Percentiles rank a stretch among this genome's conserved stretches.
These are phyloP conservation scores for Calonectria honghensis DNA, from an alignment of 2,329 filamentous ascomycete genomes.

Conservation along the genomic window DNA sequence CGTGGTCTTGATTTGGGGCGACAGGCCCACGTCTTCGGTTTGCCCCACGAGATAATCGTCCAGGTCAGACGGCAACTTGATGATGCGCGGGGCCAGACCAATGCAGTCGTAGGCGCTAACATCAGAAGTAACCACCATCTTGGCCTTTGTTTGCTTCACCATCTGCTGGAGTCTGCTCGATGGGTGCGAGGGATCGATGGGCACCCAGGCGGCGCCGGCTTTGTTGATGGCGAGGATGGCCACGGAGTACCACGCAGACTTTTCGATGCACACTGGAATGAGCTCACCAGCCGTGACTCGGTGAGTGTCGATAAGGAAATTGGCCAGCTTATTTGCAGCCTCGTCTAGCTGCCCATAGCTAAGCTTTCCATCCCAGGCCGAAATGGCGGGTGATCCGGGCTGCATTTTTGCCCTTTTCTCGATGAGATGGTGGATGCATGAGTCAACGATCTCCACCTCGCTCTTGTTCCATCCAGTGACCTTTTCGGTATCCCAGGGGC, in stretches of 20 bases:
- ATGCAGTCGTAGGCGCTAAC: background rate
- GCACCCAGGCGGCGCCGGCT: constrained; percentile 31
- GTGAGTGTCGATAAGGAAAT: constrained; percentile 24
- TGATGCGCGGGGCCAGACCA: background rate
- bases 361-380: constrained; percentile 53
- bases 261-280: constrained; percentile 40
- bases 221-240: constrained; percentile 29
- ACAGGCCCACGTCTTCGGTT: background rate
- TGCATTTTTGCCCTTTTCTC: constrained; percentile 29
- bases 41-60: constrained; percentile 5
- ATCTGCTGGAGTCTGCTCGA: constrained; percentile 3
- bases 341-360: constrained; percentile 46
- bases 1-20: background rate
- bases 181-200: constrained; percentile 25
- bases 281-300: background rate
- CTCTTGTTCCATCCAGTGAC: background rate
- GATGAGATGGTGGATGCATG: constrained; percentile 49
- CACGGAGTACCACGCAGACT: constrained; percentile 19
- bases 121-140: background rate
- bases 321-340: constrained; percentile 28
- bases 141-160: constrained; percentile 3
- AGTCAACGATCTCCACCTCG: background rate
- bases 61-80: constrained; percentile 15
- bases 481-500: constrained; percentile 9
- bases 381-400: constrained; percentile 45